Conservation (phyloP, 169 alveolate species). For the Plasmodium chabaudi region DNA sequence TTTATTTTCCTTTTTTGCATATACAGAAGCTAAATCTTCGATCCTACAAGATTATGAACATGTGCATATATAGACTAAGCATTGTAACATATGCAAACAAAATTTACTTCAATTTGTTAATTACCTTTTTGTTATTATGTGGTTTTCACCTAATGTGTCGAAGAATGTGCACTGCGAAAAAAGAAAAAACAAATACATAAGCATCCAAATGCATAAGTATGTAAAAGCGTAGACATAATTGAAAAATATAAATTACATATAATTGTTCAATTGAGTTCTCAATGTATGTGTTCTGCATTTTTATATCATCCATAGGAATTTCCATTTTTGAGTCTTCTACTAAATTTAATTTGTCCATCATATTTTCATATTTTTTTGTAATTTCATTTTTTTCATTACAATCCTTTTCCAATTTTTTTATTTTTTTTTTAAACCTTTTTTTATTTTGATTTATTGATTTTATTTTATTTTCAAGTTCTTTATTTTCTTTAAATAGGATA, state of each 20-base stretch:
- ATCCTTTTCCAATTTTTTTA: conserved; percentile 26
- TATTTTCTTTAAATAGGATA: conserved; percentile 25
- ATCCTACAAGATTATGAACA: conserved; percentile 10
- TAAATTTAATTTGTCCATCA: conserved; percentile 19
- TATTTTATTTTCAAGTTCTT: conserved; percentile 28
- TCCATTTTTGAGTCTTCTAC: conserved; percentile 16
- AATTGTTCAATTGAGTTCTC: conserved; percentile 54
- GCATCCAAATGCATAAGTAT: background rate
- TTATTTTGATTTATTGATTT: conserved; percentile 16
- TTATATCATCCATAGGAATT: conserved; percentile 25
- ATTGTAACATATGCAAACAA: background rate
- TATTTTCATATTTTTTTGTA: conserved; percentile 23
- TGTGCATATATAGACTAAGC: background rate
- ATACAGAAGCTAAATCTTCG: conserved; percentile 43
- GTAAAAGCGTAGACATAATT: background rate
- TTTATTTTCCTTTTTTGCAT: conserved; percentile 40
- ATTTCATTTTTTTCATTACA: conserved; percentile 26
- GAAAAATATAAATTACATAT: conserved; percentile 21
- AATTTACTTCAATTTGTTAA: background rate
- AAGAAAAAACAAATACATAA: background rate
- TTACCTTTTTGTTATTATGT: conserved; percentile 24
- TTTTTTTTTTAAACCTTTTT: conserved; percentile 18
- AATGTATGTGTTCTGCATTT: conserved; percentile 31
- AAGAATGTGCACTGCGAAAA: conserved; percentile 13
- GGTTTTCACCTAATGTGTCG: conserved; percentile 14